phyloP scores from a whole-genome alignment of 352 stramenopile species.

The Phytophthora lateralis region DNA sequence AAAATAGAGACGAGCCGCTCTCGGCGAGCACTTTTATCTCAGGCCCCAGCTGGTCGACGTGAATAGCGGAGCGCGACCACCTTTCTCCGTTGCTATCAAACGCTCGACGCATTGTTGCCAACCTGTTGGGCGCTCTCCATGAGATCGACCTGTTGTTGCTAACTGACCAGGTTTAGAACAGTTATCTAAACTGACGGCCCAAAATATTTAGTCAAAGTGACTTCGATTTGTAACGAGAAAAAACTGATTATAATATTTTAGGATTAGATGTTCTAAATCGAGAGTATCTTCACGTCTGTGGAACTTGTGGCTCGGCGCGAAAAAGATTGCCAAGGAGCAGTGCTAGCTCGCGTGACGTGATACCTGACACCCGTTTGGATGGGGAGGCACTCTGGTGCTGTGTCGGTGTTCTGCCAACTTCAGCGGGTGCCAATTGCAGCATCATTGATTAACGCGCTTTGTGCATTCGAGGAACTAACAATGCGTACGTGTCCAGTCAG shows the following conservation, averaged over 20 bases:
- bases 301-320: neutral
- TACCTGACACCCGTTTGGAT: neutral
- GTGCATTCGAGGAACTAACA: too few species aligned
- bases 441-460: too few species aligned
- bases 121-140: constrained; percentile 6
- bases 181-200: too few species aligned
- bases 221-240: too few species aligned
- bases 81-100: constrained; percentile 1
- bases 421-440: too few species aligned
- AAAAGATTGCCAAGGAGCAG: neutral
- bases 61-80: neutral
- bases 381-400: neutral
- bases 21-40: constrained; percentile 18
- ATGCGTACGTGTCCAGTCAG: too few species aligned
- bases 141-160: constrained; percentile 9
- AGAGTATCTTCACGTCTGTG: too few species aligned
- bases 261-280: too few species aligned
- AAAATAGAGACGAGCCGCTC: constrained; percentile 20
- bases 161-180: too few species aligned
- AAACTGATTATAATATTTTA: too few species aligned
- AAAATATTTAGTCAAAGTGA: too few species aligned
- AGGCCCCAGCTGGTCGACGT: constrained; percentile 15
- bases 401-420: neutral
- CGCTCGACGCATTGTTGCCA: neutral
- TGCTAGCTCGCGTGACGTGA: neutral